Conservation (phyloP, 192 early-diverging fungal genomes). For the Coemansia sp. region DNA sequence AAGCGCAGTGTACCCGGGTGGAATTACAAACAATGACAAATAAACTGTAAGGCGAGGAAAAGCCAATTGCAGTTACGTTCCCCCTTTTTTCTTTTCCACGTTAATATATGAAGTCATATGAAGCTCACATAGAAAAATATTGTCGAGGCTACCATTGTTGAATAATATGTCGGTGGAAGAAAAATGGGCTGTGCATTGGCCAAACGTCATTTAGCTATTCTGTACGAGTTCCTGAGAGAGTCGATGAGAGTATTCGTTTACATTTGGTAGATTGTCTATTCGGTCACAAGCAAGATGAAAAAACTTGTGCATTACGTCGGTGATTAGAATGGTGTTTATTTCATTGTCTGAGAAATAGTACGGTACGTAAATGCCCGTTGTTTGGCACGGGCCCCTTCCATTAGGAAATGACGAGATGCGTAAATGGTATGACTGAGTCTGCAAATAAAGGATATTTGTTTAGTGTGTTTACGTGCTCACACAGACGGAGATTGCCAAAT, state of each 20-base stretch:
- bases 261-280: not conserved
- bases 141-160: conserved; percentile 8
- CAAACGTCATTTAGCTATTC: not conserved
- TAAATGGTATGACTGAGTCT: not conserved
- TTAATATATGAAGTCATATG: conserved; percentile 4
- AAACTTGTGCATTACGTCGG: not conserved
- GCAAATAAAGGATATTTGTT: not conserved
- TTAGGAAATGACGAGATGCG: not conserved
- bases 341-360: not conserved
- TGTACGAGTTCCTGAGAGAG: not conserved
- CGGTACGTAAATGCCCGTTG: not conserved
- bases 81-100: not conserved
- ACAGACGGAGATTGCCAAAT: conserved; percentile 6
- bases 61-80: not conserved
- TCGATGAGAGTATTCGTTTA: not conserved
- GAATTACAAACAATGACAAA: not conserved
- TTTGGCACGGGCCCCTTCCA: conserved; percentile 5
- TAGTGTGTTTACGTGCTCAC: not conserved
- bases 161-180: conserved; percentile 5
- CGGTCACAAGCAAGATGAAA: conserved; percentile 3
- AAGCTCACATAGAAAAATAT: not conserved
- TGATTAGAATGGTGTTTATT: conserved; percentile 2
- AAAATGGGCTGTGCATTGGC: not conserved
- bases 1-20: conserved; percentile 1
- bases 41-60: not conserved